Base-by-base conservation (phyloP, 257 asterid genomes). In the Scutellaria barbata region DNA sequence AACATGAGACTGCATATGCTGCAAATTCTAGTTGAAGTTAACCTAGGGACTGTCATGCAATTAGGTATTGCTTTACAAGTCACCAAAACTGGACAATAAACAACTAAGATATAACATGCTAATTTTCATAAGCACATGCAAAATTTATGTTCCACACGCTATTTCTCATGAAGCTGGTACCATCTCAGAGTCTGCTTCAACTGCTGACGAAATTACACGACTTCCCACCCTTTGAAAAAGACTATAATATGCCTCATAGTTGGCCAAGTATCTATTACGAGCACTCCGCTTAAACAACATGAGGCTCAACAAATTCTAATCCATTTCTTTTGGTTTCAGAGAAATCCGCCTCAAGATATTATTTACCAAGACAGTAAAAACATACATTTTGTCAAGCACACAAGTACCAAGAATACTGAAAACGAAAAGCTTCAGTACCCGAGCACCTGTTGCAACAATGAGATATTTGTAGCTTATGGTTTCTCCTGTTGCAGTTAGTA, bases 391-490 rank as follows among this genome's bases (percentile, higher is more conserved):
- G 41, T 57, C 60, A 14, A 77, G 70, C 48, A 77, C 58, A 60
- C 67, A 11, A 66, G 63, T 60, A 76, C 5, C 57, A 75, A 51
- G 63, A 59, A 51, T 30, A 70, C 5, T 6, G 37, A 68, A 67
- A 77, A 50, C 71, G 66, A 52, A 76, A 47, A 79, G 79, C 56
- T 74, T 80, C 79, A 85, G 77, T 88, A 92, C 98, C 96, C 95
- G 87, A 84, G 98, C 98, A 85, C 96, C 96, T 70, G 98, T 92
- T 50, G 95, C 96, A 79, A 89, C 84, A 43, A 92, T 88, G 76
- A 92, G 96, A 83, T 84, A 80, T 74, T 81, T 86, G 88, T 89
- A 92, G 83, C 96, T 92, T 81, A 92, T 88, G 43, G 96, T 92
- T 83, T 89, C 96, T 56, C 96, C 98, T 1, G 95, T 80, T 53